Evolutionary conservation across 2,329 filamentous ascomycete species (phyloP).

Genomic region (Cercospora nicotianae): DNA sequence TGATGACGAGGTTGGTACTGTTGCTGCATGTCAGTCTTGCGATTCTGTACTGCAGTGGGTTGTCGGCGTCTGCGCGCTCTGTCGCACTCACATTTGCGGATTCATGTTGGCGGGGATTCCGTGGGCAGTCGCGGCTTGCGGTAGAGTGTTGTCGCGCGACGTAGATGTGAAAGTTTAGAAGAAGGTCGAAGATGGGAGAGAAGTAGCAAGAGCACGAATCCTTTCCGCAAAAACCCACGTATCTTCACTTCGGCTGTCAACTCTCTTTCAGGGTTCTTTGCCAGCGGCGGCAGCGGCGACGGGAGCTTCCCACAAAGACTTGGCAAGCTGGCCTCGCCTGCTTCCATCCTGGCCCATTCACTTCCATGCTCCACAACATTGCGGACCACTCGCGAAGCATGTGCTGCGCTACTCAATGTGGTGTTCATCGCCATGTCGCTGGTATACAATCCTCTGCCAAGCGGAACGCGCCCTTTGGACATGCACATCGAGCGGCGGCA

Average conservation of each 20-base stretch:
- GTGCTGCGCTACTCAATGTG: neutral
- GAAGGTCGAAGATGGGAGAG: neutral
- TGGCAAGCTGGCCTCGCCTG: neutral
- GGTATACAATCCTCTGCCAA: neutral
- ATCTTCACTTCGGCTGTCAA: constrained; percentile 1
- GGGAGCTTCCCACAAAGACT: neutral
- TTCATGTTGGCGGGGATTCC: constrained; percentile 34
- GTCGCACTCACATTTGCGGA: constrained; percentile 36
- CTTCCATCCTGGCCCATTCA: neutral
- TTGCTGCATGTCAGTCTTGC: constrained; percentile 15
- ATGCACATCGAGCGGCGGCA: neutral
- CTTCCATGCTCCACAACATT: neutral
- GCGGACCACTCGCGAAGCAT: neutral
- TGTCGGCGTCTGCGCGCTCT: constrained; percentile 11
- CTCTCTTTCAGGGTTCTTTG: neutral
- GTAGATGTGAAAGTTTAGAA: neutral
- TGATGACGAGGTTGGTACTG: constrained; percentile 91
- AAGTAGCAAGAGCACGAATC: neutral
- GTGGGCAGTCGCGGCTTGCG: constrained; percentile 2
- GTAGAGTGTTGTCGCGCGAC: neutral
- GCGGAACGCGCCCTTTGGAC: neutral
- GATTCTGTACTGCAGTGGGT: neutral
- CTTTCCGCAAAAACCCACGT: neutral
- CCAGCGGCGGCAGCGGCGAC: neutral
- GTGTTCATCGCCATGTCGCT: neutral